Conservation (phyloP, 2,329 filamentous ascomycete species). For the Apiospora arundinis region DNA sequence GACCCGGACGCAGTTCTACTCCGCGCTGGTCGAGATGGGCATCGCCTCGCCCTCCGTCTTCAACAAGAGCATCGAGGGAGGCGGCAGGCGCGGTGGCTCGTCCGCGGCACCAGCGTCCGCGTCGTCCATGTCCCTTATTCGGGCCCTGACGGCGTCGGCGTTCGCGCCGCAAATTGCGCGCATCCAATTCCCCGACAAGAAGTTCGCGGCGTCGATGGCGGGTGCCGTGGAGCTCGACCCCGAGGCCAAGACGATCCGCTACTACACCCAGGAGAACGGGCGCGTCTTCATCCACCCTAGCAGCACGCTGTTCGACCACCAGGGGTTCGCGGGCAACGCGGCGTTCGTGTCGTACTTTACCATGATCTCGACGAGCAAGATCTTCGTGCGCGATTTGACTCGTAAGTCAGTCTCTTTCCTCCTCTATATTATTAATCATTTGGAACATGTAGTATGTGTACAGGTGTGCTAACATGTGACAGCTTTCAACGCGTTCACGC, state of each 20-base stretch:
- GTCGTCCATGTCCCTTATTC: slow-evolving; percentile 59
- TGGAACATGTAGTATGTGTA: neutral
- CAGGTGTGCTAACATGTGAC: neutral
- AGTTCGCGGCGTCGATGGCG: slow-evolving; percentile 85
- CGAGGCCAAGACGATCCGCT: slow-evolving; percentile 90
- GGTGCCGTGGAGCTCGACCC: slow-evolving; percentile 93
- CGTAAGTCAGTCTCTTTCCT: slow-evolving; percentile 59
- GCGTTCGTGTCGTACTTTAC: slow-evolving; percentile 89
- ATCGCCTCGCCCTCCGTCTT: slow-evolving; percentile 61
- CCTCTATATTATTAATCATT: neutral
- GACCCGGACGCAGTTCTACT: slow-evolving; percentile 84
- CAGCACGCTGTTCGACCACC: slow-evolving; percentile 83
- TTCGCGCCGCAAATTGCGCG: slow-evolving; percentile 88
- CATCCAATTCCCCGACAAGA: slow-evolving; percentile 94
- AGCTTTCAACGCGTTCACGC: slow-evolving; percentile 88
- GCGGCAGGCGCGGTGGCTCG: neutral
- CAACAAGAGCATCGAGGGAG: neutral
- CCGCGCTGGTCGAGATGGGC: slow-evolving; percentile 83
- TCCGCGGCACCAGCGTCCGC: neutral
- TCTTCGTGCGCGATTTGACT: slow-evolving; percentile 90
- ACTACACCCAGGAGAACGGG: slow-evolving; percentile 84
- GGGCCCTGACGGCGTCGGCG: slow-evolving; percentile 74
- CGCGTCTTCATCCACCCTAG: slow-evolving; percentile 93
- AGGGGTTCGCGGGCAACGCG: slow-evolving; percentile 76
- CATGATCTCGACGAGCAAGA: slow-evolving; percentile 89